These are phyloP conservation scores for Chrysanthemum makinoi DNA, from an alignment of 129 eudicot species.

Conservation along the genomic window DNA sequence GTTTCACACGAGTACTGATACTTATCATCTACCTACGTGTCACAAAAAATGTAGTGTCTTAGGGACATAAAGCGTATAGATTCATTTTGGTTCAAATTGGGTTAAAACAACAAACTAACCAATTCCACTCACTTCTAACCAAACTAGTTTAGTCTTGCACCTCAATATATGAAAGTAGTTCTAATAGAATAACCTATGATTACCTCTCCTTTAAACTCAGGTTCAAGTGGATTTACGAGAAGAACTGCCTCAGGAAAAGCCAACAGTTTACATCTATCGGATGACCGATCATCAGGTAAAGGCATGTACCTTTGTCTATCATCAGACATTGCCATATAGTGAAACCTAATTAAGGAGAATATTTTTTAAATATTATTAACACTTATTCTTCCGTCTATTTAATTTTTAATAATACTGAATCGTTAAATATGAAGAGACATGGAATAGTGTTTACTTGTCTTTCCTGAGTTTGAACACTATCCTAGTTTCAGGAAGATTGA, in stretches of 20 bases:
- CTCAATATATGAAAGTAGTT: background rate
- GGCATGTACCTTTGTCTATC: slow-evolving; percentile 70
- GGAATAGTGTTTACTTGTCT: slow-evolving; percentile 40
- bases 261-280: slow-evolving; percentile 47
- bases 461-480: slow-evolving; percentile 55
- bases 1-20: slow-evolving; percentile 69
- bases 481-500: slow-evolving; percentile 56
- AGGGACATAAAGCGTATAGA: background rate
- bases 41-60: background rate
- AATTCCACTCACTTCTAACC: too few species aligned
- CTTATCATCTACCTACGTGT: slow-evolving; percentile 68
- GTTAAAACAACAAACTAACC: background rate
- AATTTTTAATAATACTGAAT: background rate
- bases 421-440: background rate
- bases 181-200: background rate
- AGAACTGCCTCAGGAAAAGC: slow-evolving; percentile 81
- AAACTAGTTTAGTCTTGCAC: too few species aligned
- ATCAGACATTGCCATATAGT: slow-evolving; percentile 72
- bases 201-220: slow-evolving; percentile 71
- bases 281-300: slow-evolving; percentile 55
- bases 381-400: background rate
- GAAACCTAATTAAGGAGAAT: slow-evolving; percentile 45
- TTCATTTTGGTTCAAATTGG: background rate
- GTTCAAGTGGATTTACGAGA: slow-evolving; percentile 60
- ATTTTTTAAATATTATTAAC: background rate